These are phyloP conservation scores for Tolypocladium tropicale DNA, from an alignment of 2,329 filamentous ascomycete genomes.

Conservation along the genomic window DNA sequence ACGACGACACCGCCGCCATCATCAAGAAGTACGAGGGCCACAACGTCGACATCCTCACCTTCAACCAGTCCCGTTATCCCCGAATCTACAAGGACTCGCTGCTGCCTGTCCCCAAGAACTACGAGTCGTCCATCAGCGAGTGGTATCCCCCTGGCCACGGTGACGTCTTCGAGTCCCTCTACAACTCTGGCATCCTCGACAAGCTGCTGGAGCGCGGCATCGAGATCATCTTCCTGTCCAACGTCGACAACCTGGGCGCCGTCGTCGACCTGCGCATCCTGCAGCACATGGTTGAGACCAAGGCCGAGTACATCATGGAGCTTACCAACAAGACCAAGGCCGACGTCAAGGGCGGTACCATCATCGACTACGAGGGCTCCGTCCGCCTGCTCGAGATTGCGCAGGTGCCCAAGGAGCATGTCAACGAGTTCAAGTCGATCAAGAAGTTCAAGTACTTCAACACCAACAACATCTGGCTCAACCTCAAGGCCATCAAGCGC, in stretches of 20 bases:
- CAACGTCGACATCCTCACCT: conserved; percentile 98
- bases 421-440: conserved; percentile 99
- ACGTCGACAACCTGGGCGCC: conserved; percentile 96
- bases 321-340: conserved; percentile 99
- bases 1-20: conserved; percentile 94
- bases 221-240: conserved; percentile 97
- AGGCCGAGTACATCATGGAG: conserved; percentile 99
- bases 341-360: conserved; percentile 99
- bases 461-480: conserved; percentile 99
- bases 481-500: conserved; percentile 93
- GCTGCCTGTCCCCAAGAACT: conserved; percentile 85
- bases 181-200: conserved; percentile 97
- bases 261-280: conserved; percentile 97
- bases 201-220: conserved; percentile 91
- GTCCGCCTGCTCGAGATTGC: conserved; percentile 97
- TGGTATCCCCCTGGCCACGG: conserved; percentile 99
- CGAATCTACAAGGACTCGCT: conserved; percentile 97
- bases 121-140: conserved; percentile 79
- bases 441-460: conserved; percentile 99
- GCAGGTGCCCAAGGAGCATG: conserved; percentile 98
- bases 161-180: conserved; percentile 98
- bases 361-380: conserved; percentile 97
- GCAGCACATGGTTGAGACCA: conserved; percentile 98
- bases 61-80: conserved; percentile 98
- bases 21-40: conserved; percentile 99